These are phyloP conservation scores for Sanguinoderma infundibulare DNA, from an alignment of 1,284 basidiomycete species.

Conservation along the genomic window DNA sequence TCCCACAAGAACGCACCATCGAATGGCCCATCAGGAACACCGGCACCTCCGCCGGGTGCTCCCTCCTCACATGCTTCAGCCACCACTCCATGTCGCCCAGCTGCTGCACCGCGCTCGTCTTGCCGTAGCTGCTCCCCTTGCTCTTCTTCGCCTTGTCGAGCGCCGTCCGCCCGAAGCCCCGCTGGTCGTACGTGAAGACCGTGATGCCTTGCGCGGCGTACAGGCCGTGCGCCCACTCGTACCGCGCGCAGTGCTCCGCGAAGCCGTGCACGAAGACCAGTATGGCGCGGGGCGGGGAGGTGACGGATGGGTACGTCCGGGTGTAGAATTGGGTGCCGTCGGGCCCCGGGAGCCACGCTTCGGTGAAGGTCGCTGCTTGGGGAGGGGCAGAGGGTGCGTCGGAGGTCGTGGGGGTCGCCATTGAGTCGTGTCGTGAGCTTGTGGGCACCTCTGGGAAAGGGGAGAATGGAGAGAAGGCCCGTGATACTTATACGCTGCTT, in stretches of 20 bases:
- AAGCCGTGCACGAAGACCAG: slow-evolving; percentile 89
- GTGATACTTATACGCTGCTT: too few relatives aligned
- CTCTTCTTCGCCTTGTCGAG: slow-evolving; percentile 52
- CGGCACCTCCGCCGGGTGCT: slow-evolving; percentile 53
- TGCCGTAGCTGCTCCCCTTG: slow-evolving; percentile 61
- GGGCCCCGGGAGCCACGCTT: slow-evolving; percentile 43
- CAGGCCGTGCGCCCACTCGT: slow-evolving; percentile 68
- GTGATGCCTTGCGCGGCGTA: slow-evolving; percentile 62
- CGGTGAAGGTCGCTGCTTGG: slow-evolving; percentile 3
- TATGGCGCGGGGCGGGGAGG: slow-evolving; percentile 53
- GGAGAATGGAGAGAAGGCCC: not conserved
- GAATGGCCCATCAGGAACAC: slow-evolving; percentile 84
- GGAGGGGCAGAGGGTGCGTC: not conserved
- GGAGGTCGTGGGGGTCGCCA: not conserved
- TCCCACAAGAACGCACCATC: slow-evolving; percentile 61
- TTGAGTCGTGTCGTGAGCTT: not conserved
- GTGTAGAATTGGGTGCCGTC: slow-evolving; percentile 47
- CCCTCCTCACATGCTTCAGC: slow-evolving; percentile 52
- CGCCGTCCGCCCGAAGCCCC: slow-evolving; percentile 86
- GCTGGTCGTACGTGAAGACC: slow-evolving; percentile 83
- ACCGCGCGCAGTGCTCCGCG: slow-evolving; percentile 80
- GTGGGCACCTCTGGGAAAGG: not conserved
- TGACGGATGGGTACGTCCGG: slow-evolving; percentile 41
- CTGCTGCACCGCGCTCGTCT: slow-evolving; percentile 73
- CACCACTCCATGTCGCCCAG: slow-evolving; percentile 76